Evolutionary conservation across 179 eudicot species (phyloP).

Genomic region (Beta macrorhiza): DNA sequence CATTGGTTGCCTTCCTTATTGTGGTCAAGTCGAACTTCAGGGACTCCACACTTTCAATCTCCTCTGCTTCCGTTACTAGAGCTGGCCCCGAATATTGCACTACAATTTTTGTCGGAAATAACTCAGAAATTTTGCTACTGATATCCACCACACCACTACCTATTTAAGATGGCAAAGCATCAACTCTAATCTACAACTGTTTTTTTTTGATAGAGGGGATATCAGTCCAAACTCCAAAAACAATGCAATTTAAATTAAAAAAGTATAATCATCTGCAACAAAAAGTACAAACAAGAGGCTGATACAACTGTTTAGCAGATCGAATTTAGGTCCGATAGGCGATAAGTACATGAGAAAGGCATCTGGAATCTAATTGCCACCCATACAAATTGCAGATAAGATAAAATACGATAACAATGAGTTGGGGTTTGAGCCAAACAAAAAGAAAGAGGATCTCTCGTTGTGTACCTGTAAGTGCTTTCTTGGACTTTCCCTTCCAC

Average conservation of each 20-base stretch:
- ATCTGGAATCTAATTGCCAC: too few relatives aligned
- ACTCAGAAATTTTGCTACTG: not conserved
- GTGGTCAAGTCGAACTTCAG: conserved; percentile 5
- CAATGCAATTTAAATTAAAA: not conserved
- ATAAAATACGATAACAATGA: too few relatives aligned
- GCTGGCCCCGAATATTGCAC: not conserved
- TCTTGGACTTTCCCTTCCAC: not conserved
- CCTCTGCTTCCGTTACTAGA: not conserved
- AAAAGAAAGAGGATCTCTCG: too few relatives aligned
- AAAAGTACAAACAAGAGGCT: too few relatives aligned
- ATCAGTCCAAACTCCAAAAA: not conserved
- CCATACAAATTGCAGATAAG: too few relatives aligned
- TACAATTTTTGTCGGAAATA: not conserved
- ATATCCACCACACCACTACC: not conserved
- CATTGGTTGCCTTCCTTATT: conserved; percentile 13
- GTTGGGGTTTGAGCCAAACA: too few relatives aligned
- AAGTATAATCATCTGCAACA: too few relatives aligned
- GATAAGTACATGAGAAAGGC: too few relatives aligned
- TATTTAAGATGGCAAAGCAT: not conserved
- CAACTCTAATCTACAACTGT: not conserved
- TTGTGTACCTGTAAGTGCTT: not conserved
- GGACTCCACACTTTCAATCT: conserved; percentile 1
- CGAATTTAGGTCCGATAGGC: too few relatives aligned
- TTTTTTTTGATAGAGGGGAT: not conserved
- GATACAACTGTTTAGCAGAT: too few relatives aligned